Base-by-base conservation (phyloP, 2,329 filamentous ascomycete species). In the Penicillium sp. region DNA sequence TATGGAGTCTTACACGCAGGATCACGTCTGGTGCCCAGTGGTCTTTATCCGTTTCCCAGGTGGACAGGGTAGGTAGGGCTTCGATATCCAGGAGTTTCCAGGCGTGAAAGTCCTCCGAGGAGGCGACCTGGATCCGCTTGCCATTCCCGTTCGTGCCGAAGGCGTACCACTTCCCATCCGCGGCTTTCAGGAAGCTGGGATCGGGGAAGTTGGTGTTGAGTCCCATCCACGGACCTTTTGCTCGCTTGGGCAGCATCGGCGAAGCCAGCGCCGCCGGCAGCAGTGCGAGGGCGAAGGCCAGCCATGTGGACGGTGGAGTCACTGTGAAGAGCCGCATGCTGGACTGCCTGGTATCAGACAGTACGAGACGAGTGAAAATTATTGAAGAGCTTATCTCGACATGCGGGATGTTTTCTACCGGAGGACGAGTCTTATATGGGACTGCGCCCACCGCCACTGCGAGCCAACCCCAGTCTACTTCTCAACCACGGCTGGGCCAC, bases 21-120 rank as follows among this genome's bases (percentile, higher is more conserved):
- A 73, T 67, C 5, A 84, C 76, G 53, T 83, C 79, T 7, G 80
- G 81, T 0, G 80, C 80, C 79, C 79, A 84, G 17, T 75, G 76
- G 40, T 78, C 71, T 3, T 59, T 57, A 2, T 72, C 71, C 3
- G 68, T 73, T 20, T 75, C 75, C 80, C 81, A 84, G 5, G 64
- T 52, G 2, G 72, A 71, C 5, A 74, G 45, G 4, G 64, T 60
- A 0, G 78, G 77, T n/a, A 84, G 65, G 2, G 75, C 73, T 47
- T 83, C 78, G n/a, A 68, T 58, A 41, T 74, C 64, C 15, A 74
- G 65, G 5, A 72, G 59, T 57, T 69, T 76, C 56, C 74, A 71
- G 3, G 68, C 69, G 9, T 63, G 57, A 33, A 79, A 73, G 33
- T 75, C 69, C 1, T 61, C 46, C 2, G 76, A 76, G 2, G 53